Conservation (phyloP, 2,329 filamentous ascomycete species). For the Zarea fungicola region DNA sequence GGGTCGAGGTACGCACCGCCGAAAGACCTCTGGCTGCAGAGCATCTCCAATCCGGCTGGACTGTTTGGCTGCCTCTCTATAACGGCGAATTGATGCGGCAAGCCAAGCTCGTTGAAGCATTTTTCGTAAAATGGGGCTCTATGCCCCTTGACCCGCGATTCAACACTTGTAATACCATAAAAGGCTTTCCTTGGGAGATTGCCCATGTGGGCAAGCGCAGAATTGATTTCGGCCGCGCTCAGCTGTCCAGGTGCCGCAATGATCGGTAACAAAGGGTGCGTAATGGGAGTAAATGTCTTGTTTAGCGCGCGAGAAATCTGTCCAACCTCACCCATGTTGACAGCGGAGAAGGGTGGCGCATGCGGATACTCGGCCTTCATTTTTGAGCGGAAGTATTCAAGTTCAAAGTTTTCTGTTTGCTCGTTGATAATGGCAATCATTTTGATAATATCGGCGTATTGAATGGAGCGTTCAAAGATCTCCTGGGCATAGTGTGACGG, state of each 20-base stretch:
- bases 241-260: slow-evolving; percentile 83
- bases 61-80: slow-evolving; percentile 65
- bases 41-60: slow-evolving; percentile 61
- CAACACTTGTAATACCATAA: slow-evolving; percentile 71
- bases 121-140: slow-evolving; percentile 84
- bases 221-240: slow-evolving; percentile 80
- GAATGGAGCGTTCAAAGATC: slow-evolving; percentile 65
- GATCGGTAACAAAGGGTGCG: slow-evolving; percentile 75
- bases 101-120: slow-evolving; percentile 73
- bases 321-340: slow-evolving; percentile 84
- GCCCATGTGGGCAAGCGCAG: slow-evolving; percentile 70
- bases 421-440: slow-evolving; percentile 83
- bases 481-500: slow-evolving; percentile 65
- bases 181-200: slow-evolving; percentile 75
- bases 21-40: slow-evolving; percentile 69
- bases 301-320: slow-evolving; percentile 81
- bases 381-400: slow-evolving; percentile 80
- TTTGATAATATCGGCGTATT: slow-evolving; percentile 81
- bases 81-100: slow-evolving; percentile 75
- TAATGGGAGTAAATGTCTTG: slow-evolving; percentile 82
- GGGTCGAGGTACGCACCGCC: slow-evolving; percentile 79
- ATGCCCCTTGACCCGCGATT: slow-evolving; percentile 51
- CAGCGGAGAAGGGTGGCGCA: slow-evolving; percentile 69
- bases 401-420: slow-evolving; percentile 81
- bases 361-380: slow-evolving; percentile 65